These are phyloP conservation scores for Nitzschia sp. DNA, from an alignment of 108 stramenopile genomes.

Conservation along the genomic window DNA sequence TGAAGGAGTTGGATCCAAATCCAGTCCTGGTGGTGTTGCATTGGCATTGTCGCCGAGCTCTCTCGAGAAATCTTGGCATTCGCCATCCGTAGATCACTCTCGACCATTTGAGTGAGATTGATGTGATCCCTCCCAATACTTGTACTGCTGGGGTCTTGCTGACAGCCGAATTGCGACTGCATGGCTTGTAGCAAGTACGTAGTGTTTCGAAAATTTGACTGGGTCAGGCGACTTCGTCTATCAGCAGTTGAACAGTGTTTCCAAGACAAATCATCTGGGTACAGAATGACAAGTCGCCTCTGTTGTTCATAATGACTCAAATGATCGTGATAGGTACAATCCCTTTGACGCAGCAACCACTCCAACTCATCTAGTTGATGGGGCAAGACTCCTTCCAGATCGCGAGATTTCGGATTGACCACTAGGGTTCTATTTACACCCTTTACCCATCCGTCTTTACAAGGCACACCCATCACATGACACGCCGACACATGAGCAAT, in stretches of 20 bases:
- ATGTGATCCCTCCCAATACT: no score
- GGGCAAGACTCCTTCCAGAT: not conserved
- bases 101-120: not conserved
- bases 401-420: constrained; percentile 5
- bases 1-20: not conserved
- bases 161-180: constrained; percentile 22
- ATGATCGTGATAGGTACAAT: constrained; percentile 7
- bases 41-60: not conserved
- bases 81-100: not conserved
- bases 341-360: constrained; percentile 16
- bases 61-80: not conserved
- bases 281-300: not conserved
- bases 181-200: not conserved
- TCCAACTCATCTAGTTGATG: constrained; percentile 1
- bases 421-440: constrained; percentile 4
- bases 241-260: not conserved
- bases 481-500: constrained; percentile 21
- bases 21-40: not conserved
- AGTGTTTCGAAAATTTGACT: not conserved
- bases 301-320: not conserved
- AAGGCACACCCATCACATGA: constrained; percentile 8
- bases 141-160: not conserved
- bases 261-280: constrained; percentile 10
- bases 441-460: constrained; percentile 12
- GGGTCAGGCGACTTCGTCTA: no score